phyloP scores from a whole-genome alignment of 306 rosid genomes.

The Elaeagnus macrophylla region DNA sequence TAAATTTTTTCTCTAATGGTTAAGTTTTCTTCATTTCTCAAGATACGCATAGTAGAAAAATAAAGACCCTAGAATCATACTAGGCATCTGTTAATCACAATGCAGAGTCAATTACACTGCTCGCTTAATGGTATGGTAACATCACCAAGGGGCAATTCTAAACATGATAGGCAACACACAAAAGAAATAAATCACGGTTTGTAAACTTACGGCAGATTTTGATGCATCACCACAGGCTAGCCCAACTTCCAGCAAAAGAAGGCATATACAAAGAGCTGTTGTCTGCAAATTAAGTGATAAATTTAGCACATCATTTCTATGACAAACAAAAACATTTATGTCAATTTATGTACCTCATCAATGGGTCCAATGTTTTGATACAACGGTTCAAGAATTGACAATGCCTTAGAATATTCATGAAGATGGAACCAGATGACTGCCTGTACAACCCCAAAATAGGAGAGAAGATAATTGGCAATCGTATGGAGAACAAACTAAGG shows the following conservation, averaged over 20 bases:
- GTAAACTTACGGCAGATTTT: conserved; percentile 85
- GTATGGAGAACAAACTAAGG: too few species aligned
- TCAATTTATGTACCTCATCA: conserved; percentile 58
- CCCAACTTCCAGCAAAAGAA: conserved; percentile 90
- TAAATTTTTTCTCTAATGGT: too few species aligned
- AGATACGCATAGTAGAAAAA: too few species aligned
- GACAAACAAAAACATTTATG: conserved; percentile 10
- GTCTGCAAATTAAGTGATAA: conserved; percentile 43
- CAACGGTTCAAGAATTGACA: conserved; percentile 73
- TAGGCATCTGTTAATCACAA: too few species aligned
- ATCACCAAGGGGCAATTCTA: background rate
- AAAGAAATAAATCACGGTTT: conserved; percentile 17
- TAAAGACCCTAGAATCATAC: too few species aligned
- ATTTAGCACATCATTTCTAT: conserved; percentile 19
- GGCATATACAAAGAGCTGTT: conserved; percentile 82
- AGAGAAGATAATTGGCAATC: background rate
- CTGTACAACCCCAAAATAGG: conserved; percentile 25
- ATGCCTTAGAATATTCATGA: conserved; percentile 71
- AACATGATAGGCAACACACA: background rate
- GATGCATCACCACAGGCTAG: conserved; percentile 86
- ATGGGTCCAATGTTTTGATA: conserved; percentile 91
- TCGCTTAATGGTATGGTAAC: background rate
- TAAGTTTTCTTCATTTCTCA: too few species aligned
- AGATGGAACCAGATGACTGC: conserved; percentile 93
- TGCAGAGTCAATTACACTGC: background rate